These are phyloP conservation scores for Wickerhamomyces canadensis DNA, from an alignment of 805 yeast genomes.

Conservation along the genomic window DNA sequence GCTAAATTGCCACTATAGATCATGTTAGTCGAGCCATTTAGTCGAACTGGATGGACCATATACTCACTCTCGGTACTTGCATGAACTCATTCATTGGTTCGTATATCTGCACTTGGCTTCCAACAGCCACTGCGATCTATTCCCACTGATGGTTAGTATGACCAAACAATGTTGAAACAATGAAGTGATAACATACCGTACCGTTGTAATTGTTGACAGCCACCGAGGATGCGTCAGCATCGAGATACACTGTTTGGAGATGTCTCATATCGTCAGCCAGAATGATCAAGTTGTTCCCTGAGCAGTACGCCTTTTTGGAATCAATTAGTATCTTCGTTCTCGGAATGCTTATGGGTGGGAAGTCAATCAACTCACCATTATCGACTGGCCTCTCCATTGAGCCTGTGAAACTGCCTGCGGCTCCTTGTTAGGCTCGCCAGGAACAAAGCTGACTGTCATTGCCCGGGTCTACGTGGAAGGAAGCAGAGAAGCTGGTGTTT, in stretches of 20 bases:
- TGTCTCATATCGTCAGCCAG: constrained; percentile 45
- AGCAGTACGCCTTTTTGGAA: constrained; percentile 61
- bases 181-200: constrained; percentile 6
- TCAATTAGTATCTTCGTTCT: background rate
- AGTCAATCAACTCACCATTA: constrained; percentile 33
- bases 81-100: constrained; percentile 49
- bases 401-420: constrained; percentile 51
- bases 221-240: constrained; percentile 59
- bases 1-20: constrained; percentile 35
- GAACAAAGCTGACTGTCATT: constrained; percentile 68
- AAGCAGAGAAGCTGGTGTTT: too few species aligned
- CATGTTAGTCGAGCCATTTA: too few species aligned
- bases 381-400: constrained; percentile 58
- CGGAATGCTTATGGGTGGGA: background rate
- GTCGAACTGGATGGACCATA: constrained; percentile 1
- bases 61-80: constrained; percentile 26
- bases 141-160: constrained; percentile 17
- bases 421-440: constrained; percentile 74
- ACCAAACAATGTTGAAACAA: constrained; percentile 1
- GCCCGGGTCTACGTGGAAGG: too few species aligned
- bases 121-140: constrained; percentile 49
- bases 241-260: constrained; percentile 74
- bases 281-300: constrained; percentile 82
- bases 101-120: constrained; percentile 39
- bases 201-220: constrained; percentile 62